Evolutionary conservation across 352 stramenopile genomes (phyloP).

Genomic region (Pythium brachiatum): DNA sequence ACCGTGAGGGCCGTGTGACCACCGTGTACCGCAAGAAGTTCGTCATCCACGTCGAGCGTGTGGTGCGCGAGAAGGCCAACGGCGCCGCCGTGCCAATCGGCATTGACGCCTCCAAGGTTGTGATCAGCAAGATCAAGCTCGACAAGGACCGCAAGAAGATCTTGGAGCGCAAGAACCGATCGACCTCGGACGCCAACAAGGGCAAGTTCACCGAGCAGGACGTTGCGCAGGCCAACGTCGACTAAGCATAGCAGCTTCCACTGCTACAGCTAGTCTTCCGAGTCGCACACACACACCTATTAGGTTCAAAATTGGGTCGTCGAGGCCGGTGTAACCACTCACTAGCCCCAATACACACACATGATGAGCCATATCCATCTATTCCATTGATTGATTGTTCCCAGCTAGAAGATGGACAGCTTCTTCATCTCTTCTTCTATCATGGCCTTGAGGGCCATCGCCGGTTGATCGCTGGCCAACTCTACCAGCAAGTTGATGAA

Average conservation of each 20-base stretch:
- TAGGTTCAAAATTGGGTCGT: constrained; percentile 10
- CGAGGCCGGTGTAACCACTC: constrained; percentile 10
- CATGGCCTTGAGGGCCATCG: constrained; percentile 58
- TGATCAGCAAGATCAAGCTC: constrained; percentile 99
- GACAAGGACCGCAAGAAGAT: constrained; percentile 99
- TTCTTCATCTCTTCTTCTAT: constrained; percentile 70
- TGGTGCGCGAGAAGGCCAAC: constrained; percentile 99
- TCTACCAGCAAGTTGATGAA: constrained; percentile 81
- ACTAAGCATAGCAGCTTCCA: constrained; percentile 73
- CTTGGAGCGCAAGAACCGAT: constrained; percentile 97
- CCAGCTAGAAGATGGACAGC: constrained; percentile 22
- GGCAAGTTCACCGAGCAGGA: constrained; percentile 90
- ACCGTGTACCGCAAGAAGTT: constrained; percentile 99
- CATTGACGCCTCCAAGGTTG: constrained; percentile 97
- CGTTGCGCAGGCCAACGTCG: constrained; percentile 86
- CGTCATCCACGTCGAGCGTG: constrained; percentile 98
- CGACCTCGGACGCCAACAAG: constrained; percentile 74
- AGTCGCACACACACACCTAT: constrained; percentile 8
- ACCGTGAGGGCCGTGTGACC: constrained; percentile 97
- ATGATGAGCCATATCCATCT: constrained; percentile 15
- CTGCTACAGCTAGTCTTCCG: neutral
- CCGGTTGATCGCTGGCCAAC: constrained; percentile 70
- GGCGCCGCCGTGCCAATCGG: constrained; percentile 94
- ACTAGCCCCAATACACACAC: constrained; percentile 20
- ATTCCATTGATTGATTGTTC: constrained; percentile 1